phyloP scores from a whole-genome alignment of 805 yeast species.

The Starmerella geochares region DNA sequence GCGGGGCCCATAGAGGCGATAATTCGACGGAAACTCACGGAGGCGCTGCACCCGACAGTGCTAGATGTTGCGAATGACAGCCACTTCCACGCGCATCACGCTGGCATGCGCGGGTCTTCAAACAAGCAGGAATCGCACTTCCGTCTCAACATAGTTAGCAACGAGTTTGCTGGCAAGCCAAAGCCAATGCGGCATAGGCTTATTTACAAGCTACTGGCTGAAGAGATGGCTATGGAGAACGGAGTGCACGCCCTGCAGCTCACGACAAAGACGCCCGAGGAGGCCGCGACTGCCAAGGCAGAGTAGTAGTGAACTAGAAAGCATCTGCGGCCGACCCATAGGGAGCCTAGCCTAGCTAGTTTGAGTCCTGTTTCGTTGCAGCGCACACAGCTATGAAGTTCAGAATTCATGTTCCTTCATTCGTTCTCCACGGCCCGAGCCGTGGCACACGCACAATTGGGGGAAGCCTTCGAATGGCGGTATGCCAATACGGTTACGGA shows the following conservation, averaged over 20 bases:
- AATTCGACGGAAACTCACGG: conserved; percentile 39
- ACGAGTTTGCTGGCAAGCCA: conserved; percentile 51
- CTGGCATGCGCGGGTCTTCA: conserved; percentile 61
- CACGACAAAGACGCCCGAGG: conserved; percentile 64
- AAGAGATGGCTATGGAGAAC: conserved; percentile 51
- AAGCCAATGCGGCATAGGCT: conserved; percentile 70
- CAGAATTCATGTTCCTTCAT: too few species aligned
- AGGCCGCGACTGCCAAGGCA: conserved; percentile 29
- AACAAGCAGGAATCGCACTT: conserved; percentile 77
- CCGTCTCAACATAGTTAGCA: conserved; percentile 60
- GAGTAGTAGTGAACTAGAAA: too few species aligned
- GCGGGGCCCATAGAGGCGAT: conserved; percentile 38
- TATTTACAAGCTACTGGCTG: conserved; percentile 56
- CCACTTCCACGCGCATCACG: conserved; percentile 78
- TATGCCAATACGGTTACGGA: conserved; percentile 5
- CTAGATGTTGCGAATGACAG: conserved; percentile 66
- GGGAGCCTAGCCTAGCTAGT: too few species aligned
- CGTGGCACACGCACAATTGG: too few species aligned
- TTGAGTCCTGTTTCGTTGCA: too few species aligned
- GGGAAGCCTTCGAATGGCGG: too few species aligned
- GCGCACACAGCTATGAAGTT: too few species aligned
- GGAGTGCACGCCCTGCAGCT: conserved; percentile 86
- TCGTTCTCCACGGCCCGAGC: too few species aligned
- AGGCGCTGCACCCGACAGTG: conserved; percentile 37
- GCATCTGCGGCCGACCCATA: too few species aligned